Evolutionary conservation across 352 stramenopile genomes (phyloP).

Genomic region (Globisporangium spinosum): DNA sequence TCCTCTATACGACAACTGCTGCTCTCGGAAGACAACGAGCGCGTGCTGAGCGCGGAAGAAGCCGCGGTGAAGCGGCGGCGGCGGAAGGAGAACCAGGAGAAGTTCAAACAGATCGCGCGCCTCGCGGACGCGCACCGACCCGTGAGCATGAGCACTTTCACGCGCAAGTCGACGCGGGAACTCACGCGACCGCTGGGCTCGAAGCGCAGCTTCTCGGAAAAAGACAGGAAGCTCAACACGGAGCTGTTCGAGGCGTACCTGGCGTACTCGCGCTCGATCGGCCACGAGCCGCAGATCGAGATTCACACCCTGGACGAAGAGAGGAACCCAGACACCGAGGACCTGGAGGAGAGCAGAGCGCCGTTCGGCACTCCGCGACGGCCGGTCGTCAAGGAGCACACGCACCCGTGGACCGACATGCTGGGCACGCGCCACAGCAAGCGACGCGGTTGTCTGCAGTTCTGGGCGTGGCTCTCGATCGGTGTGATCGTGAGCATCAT

Average conservation of each 20-base stretch:
- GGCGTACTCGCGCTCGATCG: conserved; percentile 91
- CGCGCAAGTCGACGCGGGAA: conserved; percentile 22
- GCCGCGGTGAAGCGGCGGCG: conserved; percentile 16
- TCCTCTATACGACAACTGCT: conserved; percentile 15
- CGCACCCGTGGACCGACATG: conserved; percentile 43
- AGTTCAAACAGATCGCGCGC: conserved; percentile 56
- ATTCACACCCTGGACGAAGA: conserved; percentile 83
- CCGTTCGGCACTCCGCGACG: conserved; percentile 44
- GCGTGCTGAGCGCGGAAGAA: not conserved
- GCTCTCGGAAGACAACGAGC: conserved; percentile 9
- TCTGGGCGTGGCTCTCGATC: conserved; percentile 33
- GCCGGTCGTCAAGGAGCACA: conserved; percentile 26
- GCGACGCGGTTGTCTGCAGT: conserved; percentile 34
- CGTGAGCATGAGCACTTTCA: conserved; percentile 49
- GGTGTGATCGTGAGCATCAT: conserved; percentile 31
- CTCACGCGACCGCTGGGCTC: conserved; percentile 15
- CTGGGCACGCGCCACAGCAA: conserved; percentile 45
- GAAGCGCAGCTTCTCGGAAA: conserved; percentile 61
- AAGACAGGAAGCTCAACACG: conserved; percentile 78
- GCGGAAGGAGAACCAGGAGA: conserved; percentile 42
- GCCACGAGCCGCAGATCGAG: conserved; percentile 76
- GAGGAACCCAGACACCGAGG: conserved; percentile 31
- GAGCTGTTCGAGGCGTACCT: conserved; percentile 94
- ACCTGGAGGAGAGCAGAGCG: conserved; percentile 15
- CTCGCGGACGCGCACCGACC: conserved; percentile 52